Percentiles rank a stretch among this genome's conserved stretches.
phyloP scores from a whole-genome alignment of 2,329 filamentous ascomycete species.

The Nemania sp. region DNA sequence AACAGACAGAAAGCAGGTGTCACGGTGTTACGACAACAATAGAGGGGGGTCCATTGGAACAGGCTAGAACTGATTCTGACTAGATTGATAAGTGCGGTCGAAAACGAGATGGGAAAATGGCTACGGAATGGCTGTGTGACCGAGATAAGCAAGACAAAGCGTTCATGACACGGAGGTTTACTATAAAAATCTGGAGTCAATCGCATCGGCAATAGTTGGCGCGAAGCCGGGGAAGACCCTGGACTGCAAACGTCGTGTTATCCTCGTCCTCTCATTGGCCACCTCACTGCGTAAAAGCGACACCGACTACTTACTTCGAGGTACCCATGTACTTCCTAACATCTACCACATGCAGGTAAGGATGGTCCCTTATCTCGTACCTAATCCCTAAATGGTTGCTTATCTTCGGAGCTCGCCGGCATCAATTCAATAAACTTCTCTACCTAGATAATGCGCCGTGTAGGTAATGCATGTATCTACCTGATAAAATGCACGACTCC shows the following conservation, averaged over 20 bases:
- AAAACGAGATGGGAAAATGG: conserved; percentile 25
- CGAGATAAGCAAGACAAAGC: conserved; percentile 33
- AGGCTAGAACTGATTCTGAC: conserved; percentile 17
- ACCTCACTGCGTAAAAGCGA: not conserved
- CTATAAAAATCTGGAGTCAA: conserved; percentile 27
- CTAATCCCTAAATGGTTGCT: not conserved
- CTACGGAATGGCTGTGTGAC: conserved; percentile 2
- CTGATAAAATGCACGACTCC: too few species aligned
- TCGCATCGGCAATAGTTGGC: conserved; percentile 31
- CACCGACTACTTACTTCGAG: not conserved
- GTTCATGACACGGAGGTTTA: conserved; percentile 22
- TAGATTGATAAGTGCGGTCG: conserved; percentile 20
- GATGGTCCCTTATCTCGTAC: too few species aligned
- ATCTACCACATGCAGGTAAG: too few species aligned
- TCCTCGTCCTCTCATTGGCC: conserved; percentile 29
- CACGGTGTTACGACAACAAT: too few species aligned
- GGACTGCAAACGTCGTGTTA: conserved; percentile 20
- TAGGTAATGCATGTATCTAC: too few species aligned
- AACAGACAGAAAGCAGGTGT: too few species aligned
- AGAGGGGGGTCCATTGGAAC: not conserved
- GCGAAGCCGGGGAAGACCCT: conserved; percentile 31
- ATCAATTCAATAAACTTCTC: conserved; percentile 9
- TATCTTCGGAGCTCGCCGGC: conserved; percentile 34
- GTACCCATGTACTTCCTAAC: not conserved
- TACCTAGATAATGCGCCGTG: not conserved